Conservation (phyloP, 768 basidiomycete genomes). For the Wakefieldia striispora region DNA sequence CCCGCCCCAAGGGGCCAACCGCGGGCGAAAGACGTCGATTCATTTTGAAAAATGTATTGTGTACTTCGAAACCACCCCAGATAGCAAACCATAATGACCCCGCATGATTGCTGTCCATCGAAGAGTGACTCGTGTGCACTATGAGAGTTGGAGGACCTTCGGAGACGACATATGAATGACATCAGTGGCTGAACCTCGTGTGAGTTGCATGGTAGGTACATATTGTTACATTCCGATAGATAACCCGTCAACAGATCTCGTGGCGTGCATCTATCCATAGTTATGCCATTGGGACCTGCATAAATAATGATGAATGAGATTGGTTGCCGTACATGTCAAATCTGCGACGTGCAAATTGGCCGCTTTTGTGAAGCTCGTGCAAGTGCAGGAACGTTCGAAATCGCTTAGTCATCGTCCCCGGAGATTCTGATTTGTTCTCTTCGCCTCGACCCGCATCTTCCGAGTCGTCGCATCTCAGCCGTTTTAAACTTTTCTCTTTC, state of each 20-base stretch:
- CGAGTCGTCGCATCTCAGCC: constrained; percentile 9
- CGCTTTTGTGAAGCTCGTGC: no score
- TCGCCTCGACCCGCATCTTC: constrained; percentile 13
- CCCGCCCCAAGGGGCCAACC: neutral
- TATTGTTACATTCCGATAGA: no score
- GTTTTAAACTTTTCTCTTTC: neutral
- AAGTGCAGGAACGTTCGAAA: neutral
- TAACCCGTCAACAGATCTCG: no score
- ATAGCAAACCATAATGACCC: constrained; percentile 12
- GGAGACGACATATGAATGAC: neutral
- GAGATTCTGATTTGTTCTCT: constrained; percentile 1
- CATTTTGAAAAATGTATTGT: neutral
- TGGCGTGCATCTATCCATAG: no score
- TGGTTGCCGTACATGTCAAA: no score
- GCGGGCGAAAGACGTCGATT: constrained; percentile 3
- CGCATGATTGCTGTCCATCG: neutral
- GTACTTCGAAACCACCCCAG: neutral
- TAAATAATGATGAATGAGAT: no score
- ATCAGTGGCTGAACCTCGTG: constrained; percentile 6
- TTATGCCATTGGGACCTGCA: no score
- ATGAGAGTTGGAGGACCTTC: neutral
- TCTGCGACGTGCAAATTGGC: no score
- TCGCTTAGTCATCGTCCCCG: constrained; percentile 25
- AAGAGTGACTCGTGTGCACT: no score
- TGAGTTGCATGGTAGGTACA: neutral